phyloP scores from a whole-genome alignment of 1,284 basidiomycete genomes.

The Paramarasmius palmivorus region DNA sequence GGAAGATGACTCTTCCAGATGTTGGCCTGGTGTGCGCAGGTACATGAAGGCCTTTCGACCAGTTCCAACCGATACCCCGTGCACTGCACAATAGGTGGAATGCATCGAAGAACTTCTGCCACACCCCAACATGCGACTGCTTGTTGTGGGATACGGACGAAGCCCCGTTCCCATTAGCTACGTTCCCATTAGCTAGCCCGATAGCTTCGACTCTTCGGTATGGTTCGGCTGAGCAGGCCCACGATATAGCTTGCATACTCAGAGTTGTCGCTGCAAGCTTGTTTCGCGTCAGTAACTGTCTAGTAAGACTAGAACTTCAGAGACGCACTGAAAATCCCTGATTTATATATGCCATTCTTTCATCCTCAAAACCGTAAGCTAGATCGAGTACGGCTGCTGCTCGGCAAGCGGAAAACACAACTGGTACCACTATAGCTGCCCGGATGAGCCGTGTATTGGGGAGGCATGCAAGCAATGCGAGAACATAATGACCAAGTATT shows the following conservation, averaged over 20 bases:
- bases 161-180: no score
- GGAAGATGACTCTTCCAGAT: slow-evolving; percentile 36
- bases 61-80: slow-evolving; percentile 58
- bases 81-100: slow-evolving; percentile 46
- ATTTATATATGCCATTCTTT: slow-evolving; percentile 36
- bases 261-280: slow-evolving; percentile 35
- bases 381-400: slow-evolving; percentile 43
- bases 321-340: slow-evolving; percentile 35
- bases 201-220: slow-evolving; percentile 22
- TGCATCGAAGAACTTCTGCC: slow-evolving; percentile 36
- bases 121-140: slow-evolving; percentile 10
- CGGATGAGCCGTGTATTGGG: slow-evolving; percentile 43
- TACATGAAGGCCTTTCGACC: slow-evolving; percentile 42
- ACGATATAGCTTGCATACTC: slow-evolving; percentile 33
- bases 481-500: slow-evolving; percentile 42
- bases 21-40: slow-evolving; percentile 42
- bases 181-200: no score
- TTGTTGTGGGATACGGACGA: no score
- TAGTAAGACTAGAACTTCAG: slow-evolving; percentile 6
- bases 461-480: slow-evolving; percentile 46
- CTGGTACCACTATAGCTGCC: slow-evolving; percentile 43
- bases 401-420: slow-evolving; percentile 39
- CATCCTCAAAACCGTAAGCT: slow-evolving; percentile 29
- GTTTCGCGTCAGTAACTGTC: not conserved
- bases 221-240: slow-evolving; percentile 34